These are phyloP conservation scores for Tricholoma sp. DNA, from an alignment of 768 basidiomycete species.

Conservation along the genomic window DNA sequence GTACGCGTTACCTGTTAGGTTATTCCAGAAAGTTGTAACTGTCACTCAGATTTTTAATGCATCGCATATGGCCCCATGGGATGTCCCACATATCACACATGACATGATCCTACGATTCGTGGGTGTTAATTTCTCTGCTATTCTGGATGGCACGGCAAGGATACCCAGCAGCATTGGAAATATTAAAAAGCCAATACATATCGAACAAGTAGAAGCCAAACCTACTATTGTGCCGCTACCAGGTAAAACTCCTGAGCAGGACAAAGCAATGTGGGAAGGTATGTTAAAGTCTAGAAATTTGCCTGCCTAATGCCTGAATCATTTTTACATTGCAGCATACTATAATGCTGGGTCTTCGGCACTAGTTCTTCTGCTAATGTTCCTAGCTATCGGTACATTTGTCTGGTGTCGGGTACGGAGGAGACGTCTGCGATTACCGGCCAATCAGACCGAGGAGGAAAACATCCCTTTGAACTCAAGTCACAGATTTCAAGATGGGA, in stretches of 20 bases:
- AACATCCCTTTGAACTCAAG: slow-evolving; percentile 56
- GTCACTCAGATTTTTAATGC: slow-evolving; percentile 73
- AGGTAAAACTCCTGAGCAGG: slow-evolving; percentile 67
- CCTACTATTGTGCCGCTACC: slow-evolving; percentile 32
- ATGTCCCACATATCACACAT: slow-evolving; percentile 82
- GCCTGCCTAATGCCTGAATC: slow-evolving; percentile 1
- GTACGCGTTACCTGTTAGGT: slow-evolving; percentile 30
- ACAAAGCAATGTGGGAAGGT: slow-evolving; percentile 92
- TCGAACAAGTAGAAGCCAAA: slow-evolving; percentile 37
- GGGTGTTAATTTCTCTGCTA: slow-evolving; percentile 79
- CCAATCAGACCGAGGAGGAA: slow-evolving; percentile 50
- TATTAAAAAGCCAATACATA: slow-evolving; percentile 58
- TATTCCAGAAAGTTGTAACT: not conserved
- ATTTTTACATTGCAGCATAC: slow-evolving; percentile 54
- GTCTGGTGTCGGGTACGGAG: slow-evolving; percentile 72
- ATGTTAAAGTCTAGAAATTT: slow-evolving; percentile 13
- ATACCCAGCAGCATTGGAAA: slow-evolving; percentile 80
- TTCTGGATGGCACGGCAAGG: slow-evolving; percentile 74
- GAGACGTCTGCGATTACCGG: slow-evolving; percentile 35
- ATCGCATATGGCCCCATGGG: slow-evolving; percentile 93
- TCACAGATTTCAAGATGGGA: slow-evolving; percentile 43
- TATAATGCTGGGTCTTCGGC: slow-evolving; percentile 90
- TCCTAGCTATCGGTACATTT: slow-evolving; percentile 61
- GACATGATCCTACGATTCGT: slow-evolving; percentile 99
- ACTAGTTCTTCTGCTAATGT: slow-evolving; percentile 73